Base-by-base conservation (phyloP, 129 eudicot species). In the Centrapalus pauciflorus region DNA sequence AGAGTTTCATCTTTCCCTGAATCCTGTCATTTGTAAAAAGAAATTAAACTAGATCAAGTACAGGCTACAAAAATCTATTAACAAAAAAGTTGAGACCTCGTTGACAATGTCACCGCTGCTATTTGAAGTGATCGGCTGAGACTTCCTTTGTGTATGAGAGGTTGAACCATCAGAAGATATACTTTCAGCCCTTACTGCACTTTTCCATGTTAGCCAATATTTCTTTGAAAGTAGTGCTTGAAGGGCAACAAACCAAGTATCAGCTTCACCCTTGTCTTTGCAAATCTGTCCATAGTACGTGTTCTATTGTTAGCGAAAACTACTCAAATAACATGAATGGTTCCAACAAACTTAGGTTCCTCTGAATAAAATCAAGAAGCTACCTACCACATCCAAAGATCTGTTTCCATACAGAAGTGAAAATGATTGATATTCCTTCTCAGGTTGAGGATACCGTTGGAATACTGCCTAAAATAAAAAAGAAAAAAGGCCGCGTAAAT, bases 381-480 rank as follows among this genome's bases (percentile, higher is more conserved):
- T 55, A 51, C 88, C 32, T 55, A 86, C 95, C 95, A 86, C 60
- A 80, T 86, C 95, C 67, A 86, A 55, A 6, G 95, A 86, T 32
- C 80, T 59, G 26, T 80, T 76, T 57, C 67, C 57, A 52, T 83
- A 78, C 65, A 83, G 46, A 72, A 86, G 86, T 48, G 95, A 86
- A 80, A 86, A 86, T 71, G 95, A 86, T 46, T 83, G 89, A 54
- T 80, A 75, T 57, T 86, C 95, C 82, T 83, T 86, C 68, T 86
- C 89, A 7, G 89, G 95, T 17, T 77, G 88, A 64, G 95, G 89
- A 71, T 80, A 77, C 48, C 95, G 52, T 74, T 77, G 85, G 71
- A 86, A 86, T 48, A 62, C 70, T 61, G 82, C 86, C 95, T 86
- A 76, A 68, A 74, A 67, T 35, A 60, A 26, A 32, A 70, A 7